Evolutionary conservation across 192 early-diverging fungal genomes (phyloP).

Genomic region (Backusella westeae): DNA sequence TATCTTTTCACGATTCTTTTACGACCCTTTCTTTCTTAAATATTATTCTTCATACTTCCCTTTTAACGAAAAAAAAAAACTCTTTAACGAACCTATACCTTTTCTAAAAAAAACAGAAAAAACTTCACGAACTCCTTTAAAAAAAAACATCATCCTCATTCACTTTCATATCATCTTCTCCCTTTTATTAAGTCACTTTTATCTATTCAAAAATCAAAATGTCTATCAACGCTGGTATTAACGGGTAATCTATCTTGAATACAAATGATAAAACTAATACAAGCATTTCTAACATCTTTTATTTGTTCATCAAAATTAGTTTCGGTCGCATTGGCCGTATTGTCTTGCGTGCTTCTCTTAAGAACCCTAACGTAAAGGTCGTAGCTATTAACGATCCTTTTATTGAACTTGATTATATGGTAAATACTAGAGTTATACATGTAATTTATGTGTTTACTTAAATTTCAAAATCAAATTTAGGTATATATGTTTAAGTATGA

Average conservation of each 20-base stretch:
- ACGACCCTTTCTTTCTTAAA: constrained; percentile 15
- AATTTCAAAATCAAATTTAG: not conserved
- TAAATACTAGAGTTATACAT: not conserved
- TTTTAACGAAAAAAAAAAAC: constrained; percentile 12
- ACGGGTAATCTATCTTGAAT: constrained; percentile 15
- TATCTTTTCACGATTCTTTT: not conserved
- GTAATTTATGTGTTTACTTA: not conserved
- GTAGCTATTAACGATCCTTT: constrained; percentile 97
- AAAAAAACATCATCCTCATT: not conserved
- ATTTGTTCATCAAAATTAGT: constrained; percentile 31
- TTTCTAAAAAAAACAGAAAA: not conserved
- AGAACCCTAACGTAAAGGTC: constrained; percentile 72
- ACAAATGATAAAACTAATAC: not conserved
- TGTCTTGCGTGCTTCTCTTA: constrained; percentile 86
- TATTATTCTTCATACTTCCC: not conserved
- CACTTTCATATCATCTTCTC: not conserved
- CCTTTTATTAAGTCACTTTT: not conserved
- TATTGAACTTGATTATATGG: constrained; percentile 96
- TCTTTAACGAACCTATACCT: constrained; percentile 7
- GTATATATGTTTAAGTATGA: constrained; percentile 98
- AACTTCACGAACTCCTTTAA: not conserved
- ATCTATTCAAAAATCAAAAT: constrained; percentile 14
- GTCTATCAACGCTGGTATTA: constrained; percentile 19
- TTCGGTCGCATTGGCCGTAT: constrained; percentile 99
- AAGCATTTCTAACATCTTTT: not conserved